Conservation (phyloP, 805 yeast genomes). For the Teunomyces pallodes region DNA sequence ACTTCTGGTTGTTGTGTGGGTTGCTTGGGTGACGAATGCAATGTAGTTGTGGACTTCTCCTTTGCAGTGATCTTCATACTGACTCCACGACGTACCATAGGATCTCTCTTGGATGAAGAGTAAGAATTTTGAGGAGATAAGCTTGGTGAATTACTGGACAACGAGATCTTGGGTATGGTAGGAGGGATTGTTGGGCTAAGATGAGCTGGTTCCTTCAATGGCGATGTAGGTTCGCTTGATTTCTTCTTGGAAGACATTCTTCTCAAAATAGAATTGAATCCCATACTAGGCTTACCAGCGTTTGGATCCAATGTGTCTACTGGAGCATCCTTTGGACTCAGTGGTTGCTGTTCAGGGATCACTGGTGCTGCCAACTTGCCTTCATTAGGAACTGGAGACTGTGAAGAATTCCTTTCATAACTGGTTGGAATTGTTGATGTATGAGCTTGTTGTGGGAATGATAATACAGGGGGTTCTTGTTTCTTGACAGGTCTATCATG, state of each 20-base stretch:
- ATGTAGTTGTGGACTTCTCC: conserved; percentile 38
- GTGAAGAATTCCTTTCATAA: conserved; percentile 10
- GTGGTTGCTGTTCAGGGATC: conserved; percentile 28
- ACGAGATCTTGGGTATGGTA: conserved; percentile 11
- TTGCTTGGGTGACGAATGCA: conserved; percentile 10
- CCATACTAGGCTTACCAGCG: conserved; percentile 20
- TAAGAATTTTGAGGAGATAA: conserved; percentile 14
- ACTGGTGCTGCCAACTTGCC: conserved; percentile 8
- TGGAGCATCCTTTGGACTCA: conserved; percentile 20
- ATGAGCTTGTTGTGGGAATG: conserved; percentile 42
- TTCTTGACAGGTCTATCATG: conserved; percentile 1
- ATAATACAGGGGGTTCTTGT: conserved; percentile 17
- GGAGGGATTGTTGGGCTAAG: conserved; percentile 10
- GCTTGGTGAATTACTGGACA: conserved; percentile 9
- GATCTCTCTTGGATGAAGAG: conserved; percentile 27
- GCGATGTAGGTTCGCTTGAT: conserved; percentile 9
- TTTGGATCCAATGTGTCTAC: conserved; percentile 36
- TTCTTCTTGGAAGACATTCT: conserved; percentile 35
- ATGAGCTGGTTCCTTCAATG: conserved; percentile 6
- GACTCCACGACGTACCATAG: conserved; percentile 57
- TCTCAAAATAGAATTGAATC: conserved; percentile 37
- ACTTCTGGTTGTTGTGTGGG: conserved; percentile 4
- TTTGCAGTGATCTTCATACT: conserved; percentile 60
- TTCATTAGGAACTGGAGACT: conserved; percentile 10
- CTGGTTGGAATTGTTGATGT: conserved; percentile 23